These are phyloP conservation scores for Eucalyptus coolabah DNA, from an alignment of 345 rosid species.

Conservation along the genomic window DNA sequence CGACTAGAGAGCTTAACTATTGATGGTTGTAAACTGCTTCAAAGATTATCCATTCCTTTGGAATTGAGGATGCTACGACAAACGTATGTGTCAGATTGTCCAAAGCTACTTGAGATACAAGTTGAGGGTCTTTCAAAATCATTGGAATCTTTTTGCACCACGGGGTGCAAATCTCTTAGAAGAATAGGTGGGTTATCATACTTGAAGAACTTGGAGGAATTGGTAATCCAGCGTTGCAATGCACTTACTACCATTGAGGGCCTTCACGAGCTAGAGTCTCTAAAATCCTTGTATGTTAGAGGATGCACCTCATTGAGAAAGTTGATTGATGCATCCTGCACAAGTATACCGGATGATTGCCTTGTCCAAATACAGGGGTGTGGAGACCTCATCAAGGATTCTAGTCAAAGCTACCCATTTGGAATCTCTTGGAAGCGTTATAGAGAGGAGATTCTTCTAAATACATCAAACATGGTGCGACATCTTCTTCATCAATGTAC, in stretches of 20 bases:
- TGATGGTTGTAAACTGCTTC: not conserved
- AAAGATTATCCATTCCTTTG: not conserved
- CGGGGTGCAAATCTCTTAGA: not conserved
- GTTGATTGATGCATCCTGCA: not conserved
- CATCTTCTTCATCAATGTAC: not conserved
- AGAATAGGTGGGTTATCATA: not conserved
- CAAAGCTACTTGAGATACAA: not conserved
- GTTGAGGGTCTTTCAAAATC: not conserved
- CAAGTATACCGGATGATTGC: not conserved
- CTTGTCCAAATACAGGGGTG: not conserved
- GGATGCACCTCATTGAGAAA: not conserved
- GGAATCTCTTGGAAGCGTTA: not conserved
- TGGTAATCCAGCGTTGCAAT: not conserved
- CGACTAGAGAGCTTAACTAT: not conserved
- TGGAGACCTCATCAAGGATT: not conserved
- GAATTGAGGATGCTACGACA: not conserved
- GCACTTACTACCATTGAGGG: not conserved
- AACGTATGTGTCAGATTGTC: not conserved
- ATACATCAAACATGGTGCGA: not conserved
- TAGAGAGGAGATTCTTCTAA: not conserved
- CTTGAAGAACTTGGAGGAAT: not conserved
- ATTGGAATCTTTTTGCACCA: not conserved
- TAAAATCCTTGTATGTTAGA: not conserved
- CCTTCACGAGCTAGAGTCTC: not conserved
- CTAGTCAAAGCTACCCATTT: not conserved